These are phyloP conservation scores for Grosmannia huntii DNA, from an alignment of 2,329 filamentous ascomycete genomes.

Conservation along the genomic window DNA sequence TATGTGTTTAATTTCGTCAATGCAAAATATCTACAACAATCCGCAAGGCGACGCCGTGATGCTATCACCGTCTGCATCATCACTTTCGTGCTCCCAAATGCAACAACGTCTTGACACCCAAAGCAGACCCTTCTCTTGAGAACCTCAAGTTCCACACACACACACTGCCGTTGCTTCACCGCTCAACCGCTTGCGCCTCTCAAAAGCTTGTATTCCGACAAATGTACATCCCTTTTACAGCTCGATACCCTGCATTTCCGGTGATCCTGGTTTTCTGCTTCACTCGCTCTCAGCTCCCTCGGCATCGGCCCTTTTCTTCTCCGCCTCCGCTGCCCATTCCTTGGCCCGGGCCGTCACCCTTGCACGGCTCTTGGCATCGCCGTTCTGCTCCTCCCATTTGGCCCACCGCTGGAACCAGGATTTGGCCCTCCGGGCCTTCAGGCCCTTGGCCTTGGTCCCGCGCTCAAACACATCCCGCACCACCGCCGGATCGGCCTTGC, in stretches of 20 bases:
- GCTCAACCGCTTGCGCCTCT: too few species aligned
- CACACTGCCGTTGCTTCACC: too few species aligned
- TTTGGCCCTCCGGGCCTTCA: slow-evolving; percentile 74
- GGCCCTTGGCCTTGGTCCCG: slow-evolving; percentile 51
- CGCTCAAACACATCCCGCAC: slow-evolving; percentile 74
- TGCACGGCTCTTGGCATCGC: slow-evolving; percentile 56
- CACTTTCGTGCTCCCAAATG: too few species aligned
- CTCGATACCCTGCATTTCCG: neutral
- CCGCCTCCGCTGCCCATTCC: slow-evolving; percentile 48
- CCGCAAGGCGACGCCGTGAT: too few species aligned
- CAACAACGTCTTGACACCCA: too few species aligned
- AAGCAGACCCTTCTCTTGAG: too few species aligned
- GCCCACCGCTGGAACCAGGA: slow-evolving; percentile 89
- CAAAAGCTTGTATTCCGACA: neutral
- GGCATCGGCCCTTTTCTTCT: slow-evolving; percentile 17
- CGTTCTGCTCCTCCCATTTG: slow-evolving; percentile 69
- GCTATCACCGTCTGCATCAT: too few species aligned
- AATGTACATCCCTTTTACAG: neutral
- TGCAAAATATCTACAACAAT: too few species aligned
- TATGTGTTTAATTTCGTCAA: too few species aligned
- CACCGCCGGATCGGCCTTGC: slow-evolving; percentile 35
- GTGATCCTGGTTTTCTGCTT: neutral
- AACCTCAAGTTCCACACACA: too few species aligned
- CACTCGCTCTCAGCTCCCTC: slow-evolving; percentile 12
- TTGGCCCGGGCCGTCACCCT: slow-evolving; percentile 57